Conservation (phyloP, 169 alveolate species). For the Cryptosporidium meleagridis region DNA sequence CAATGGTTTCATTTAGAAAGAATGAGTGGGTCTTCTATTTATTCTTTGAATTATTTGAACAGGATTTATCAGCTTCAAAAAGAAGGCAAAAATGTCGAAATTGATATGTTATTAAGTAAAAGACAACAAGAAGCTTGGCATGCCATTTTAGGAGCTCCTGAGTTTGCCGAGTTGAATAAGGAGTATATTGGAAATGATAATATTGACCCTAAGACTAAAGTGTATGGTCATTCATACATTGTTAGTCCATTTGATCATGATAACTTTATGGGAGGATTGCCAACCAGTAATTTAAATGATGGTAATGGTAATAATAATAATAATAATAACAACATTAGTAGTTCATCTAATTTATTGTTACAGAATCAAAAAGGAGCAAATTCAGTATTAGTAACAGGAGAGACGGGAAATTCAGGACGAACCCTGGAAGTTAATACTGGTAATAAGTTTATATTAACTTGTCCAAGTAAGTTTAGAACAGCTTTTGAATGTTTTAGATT, state of each 20-base stretch:
- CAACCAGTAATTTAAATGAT: background rate
- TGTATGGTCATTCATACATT: slow-evolving; percentile 47
- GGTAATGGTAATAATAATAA: background rate
- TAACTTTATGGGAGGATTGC: background rate
- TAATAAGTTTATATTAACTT: slow-evolving; percentile 32
- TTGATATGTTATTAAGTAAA: slow-evolving; percentile 52
- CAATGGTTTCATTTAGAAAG: slow-evolving; percentile 68
- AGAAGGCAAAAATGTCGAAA: slow-evolving; percentile 49
- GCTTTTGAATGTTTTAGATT: slow-evolving; percentile 67
- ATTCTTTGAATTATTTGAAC: slow-evolving; percentile 42
- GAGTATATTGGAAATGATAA: slow-evolving; percentile 49
- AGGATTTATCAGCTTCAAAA: slow-evolving; percentile 58
- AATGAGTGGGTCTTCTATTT: slow-evolving; percentile 54
- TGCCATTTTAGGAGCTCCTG: slow-evolving; percentile 67
- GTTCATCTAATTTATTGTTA: background rate
- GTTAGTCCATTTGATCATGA: slow-evolving; percentile 23
- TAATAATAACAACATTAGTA: too few species aligned
- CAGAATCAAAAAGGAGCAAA: background rate
- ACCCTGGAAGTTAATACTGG: background rate
- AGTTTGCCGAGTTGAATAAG: slow-evolving; percentile 45
- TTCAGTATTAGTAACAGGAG: background rate
- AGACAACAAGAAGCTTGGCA: slow-evolving; percentile 59
- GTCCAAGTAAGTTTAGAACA: slow-evolving; percentile 55
- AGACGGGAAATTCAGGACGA: background rate
- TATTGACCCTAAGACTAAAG: slow-evolving; percentile 42